Evolutionary conservation across 352 stramenopile species (phyloP), one percentile per base, ranked within the genome.

Genomic region (Phytophthora constricta): DNA sequence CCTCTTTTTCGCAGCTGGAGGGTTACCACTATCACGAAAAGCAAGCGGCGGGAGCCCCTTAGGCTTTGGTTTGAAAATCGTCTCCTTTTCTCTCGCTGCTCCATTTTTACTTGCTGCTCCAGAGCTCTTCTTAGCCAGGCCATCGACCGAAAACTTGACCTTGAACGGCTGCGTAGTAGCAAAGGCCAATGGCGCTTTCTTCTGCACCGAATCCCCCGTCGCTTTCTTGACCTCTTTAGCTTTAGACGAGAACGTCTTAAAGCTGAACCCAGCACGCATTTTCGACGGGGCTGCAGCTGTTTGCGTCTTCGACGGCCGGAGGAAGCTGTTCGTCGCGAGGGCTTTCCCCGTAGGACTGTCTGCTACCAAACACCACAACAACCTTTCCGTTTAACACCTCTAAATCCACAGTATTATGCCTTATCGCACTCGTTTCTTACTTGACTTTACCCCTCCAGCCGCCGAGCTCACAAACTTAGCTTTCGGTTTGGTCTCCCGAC

Each of bases 1-100:
- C 5, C 68, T 52, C 47, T 80, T 80, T 49, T 74, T 77, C 7
- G 68, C 37, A 14, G 31, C 16, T 7, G 56, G 73, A 17, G 55
- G 67, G 8, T 74, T 67, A 3, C 57, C 72, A 11, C 64, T 60
- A 13, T 55, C 63, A 45, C 68, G 63, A 57, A 74, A 61, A 62
- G 55, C 20, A 66, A 74, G 55, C 19, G 33, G 47, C 4, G 62
- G 16, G n/a, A 5, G 16, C 9, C 37, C 33, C 28, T 64, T 73
- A 33, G 22, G 19, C 62, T 64, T 56, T n/a, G 28, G 13, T 31
- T 62, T 63, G 20, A 70, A 42, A 20, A 66, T 16, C 13, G 31
- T 2, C 14, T 25, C n/a, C 37, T 67, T 76, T 10, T 34, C 42
- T 1, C 22, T 28, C 31, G 7, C 70, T 39, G 39, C 0, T 31